Percentiles rank a stretch among this genome's conserved stretches.
Evolutionary conservation across 2,329 filamentous ascomycete genomes (phyloP).

Genomic region (Ophiostoma himal-ulmi): DNA sequence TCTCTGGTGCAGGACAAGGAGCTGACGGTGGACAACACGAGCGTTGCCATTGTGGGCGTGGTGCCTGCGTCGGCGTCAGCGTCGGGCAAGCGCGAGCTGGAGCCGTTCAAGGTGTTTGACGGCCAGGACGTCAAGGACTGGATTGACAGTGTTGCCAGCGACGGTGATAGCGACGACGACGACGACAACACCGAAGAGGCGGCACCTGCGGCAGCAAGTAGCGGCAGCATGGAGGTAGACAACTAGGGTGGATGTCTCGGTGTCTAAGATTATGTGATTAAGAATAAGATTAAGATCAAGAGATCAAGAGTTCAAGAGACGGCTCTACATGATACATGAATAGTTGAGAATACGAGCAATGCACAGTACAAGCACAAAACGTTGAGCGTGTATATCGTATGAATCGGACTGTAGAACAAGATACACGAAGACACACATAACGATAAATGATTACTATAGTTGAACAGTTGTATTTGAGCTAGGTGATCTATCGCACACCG

Average conservation of each 20-base stretch:
- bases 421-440: neutral
- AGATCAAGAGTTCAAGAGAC: neutral
- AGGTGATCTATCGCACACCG: constrained; percentile 6
- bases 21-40: constrained; percentile 94
- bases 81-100: constrained; percentile 51
- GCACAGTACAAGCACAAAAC: neutral
- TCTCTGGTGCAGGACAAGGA: constrained; percentile 95
- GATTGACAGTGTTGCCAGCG: constrained; percentile 66
- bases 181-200: constrained; percentile 35
- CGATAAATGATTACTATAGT: no score
- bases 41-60: constrained; percentile 74
- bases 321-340: no score
- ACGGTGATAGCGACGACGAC: constrained; percentile 42
- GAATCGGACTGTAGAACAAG: neutral
- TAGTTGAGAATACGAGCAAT: neutral
- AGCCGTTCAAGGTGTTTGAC: constrained; percentile 87
- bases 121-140: constrained; percentile 79
- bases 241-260: constrained; percentile 23
- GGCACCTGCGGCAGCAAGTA: constrained; percentile 29
- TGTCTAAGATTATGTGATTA: neutral
- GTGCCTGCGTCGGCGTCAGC: constrained; percentile 50
- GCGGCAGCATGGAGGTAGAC: constrained; percentile 43
- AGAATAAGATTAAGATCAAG: neutral
- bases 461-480: neutral
- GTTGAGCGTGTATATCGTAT: neutral